Base-by-base conservation (phyloP, 192 early-diverging fungal genomes). In the Gonapodya prolifera region DNA sequence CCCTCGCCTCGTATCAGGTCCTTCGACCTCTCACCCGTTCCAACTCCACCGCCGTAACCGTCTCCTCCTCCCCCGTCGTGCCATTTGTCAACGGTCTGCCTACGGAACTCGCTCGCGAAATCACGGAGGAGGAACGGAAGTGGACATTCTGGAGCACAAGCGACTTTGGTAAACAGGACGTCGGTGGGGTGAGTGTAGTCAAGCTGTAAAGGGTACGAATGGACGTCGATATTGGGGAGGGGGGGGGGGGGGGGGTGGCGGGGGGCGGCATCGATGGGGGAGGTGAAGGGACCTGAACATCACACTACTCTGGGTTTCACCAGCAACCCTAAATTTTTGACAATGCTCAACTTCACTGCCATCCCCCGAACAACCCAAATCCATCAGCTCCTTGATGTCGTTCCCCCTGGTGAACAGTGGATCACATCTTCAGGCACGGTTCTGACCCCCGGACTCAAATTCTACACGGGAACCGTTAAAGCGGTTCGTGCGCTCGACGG, bases 71-170 rank as follows among this genome's bases (percentile, higher is more conserved):
- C 8, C 71, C 71, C 71, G 29, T 73, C 32, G 71, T 73, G 18
- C 71, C 71, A 18, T 73, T 73, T 32, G 71, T 73, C 31, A 29
- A 73, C 71, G 71, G 71, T 32, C 2, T 73, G 2, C 71, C 71
- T 13, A 29, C 32, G 28, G 71, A 18, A 32, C 71, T 16, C 8
- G 71, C 71, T 32, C 71, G 71, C 18, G 71, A 18, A 18, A 73
- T 73, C 71, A 73, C 71, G 2, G 71, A 73, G 71, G 28, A 32
- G 28, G 71, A 73, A 32, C 2, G 8, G 71, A 73, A 18, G 28
- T 73, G 71, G 71, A 32, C 32, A 13, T 73, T 73, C 71, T 73
- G 71, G 71, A 30, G 28, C 28, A 73, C 71, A 29, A 73, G 28
- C 18, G 32, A 73, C 16, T 73, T 30, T 29, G 71, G 71, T 13